Conservation (phyloP, 1,139 yeast species). For the Pichia sp. region DNA sequence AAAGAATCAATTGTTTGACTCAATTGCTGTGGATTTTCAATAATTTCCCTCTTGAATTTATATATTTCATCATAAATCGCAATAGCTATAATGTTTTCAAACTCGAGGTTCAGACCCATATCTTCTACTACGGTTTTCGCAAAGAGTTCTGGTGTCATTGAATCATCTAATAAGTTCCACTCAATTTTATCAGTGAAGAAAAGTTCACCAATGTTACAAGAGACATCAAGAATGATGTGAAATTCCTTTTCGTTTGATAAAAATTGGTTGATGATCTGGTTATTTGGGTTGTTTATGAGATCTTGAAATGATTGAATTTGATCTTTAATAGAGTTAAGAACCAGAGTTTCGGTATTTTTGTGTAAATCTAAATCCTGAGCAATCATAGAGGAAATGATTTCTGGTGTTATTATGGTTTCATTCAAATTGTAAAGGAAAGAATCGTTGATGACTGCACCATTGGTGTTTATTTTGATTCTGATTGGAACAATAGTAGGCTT, state of each 20-base stretch:
- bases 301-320: slow-evolving; percentile 64
- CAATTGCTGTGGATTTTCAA: slow-evolving; percentile 64
- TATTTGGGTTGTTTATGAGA: slow-evolving; percentile 17
- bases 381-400: slow-evolving; percentile 69
- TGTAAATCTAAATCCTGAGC: slow-evolving; percentile 82
- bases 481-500: slow-evolving; percentile 61
- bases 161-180: slow-evolving; percentile 74
- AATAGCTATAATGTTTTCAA: slow-evolving; percentile 84
- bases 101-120: slow-evolving; percentile 77
- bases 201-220: slow-evolving; percentile 77
- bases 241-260: slow-evolving; percentile 52
- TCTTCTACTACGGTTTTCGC: slow-evolving; percentile 79
- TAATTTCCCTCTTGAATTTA: slow-evolving; percentile 71
- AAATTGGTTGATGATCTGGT: slow-evolving; percentile 24
- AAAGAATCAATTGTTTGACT: slow-evolving; percentile 26
- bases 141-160: slow-evolving; percentile 73
- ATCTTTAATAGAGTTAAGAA: slow-evolving; percentile 63
- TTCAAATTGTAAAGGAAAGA: slow-evolving; percentile 85
- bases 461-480: slow-evolving; percentile 64
- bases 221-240: slow-evolving; percentile 72
- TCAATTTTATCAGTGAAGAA: slow-evolving; percentile 89
- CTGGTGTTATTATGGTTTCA: slow-evolving; percentile 74
- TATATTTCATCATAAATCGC: slow-evolving; percentile 75
- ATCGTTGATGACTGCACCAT: slow-evolving; percentile 64
- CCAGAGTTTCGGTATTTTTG: slow-evolving; percentile 49